Conservation (phyloP, 2,329 filamentous ascomycete genomes). For the Chaetomiaceae sp. region DNA sequence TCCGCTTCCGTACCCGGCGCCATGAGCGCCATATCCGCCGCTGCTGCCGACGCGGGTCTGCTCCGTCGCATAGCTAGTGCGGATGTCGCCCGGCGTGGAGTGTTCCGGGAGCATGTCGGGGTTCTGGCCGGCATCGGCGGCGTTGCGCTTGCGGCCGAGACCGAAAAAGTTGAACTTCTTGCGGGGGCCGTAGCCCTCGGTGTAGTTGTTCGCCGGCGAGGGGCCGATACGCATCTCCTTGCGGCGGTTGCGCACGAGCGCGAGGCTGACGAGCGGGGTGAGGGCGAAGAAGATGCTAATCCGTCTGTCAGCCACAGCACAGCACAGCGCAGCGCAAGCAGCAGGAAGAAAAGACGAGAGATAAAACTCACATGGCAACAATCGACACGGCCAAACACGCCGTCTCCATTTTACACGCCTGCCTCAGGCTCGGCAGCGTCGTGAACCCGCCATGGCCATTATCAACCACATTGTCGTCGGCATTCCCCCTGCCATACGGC, state of each 20-base stretch:
- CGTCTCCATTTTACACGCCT: slow-evolving; percentile 69
- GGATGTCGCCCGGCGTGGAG: slow-evolving; percentile 18
- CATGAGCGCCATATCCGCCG: background rate
- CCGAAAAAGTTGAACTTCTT: slow-evolving; percentile 13
- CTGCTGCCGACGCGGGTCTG: slow-evolving; percentile 21
- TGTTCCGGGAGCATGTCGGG: slow-evolving; percentile 22
- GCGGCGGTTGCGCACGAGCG: slow-evolving; percentile 29
- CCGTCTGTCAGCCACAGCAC: background rate
- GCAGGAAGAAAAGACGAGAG: too few relatives aligned
- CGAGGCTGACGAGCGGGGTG: slow-evolving; percentile 26
- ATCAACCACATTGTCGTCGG: slow-evolving; percentile 43
- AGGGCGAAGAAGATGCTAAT: slow-evolving; percentile 32
- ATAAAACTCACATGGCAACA: slow-evolving; percentile 58
- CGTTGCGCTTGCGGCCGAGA: slow-evolving; percentile 12
- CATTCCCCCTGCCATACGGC: slow-evolving; percentile 61
- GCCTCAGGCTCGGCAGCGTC: slow-evolving; percentile 41
- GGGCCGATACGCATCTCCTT: slow-evolving; percentile 40
- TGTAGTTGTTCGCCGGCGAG: slow-evolving; percentile 34
- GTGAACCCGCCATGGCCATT: slow-evolving; percentile 43
- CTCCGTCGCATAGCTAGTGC: slow-evolving; percentile 22
- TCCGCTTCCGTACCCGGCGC: slow-evolving; percentile 9
- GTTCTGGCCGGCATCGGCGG: background rate
- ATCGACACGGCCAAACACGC: slow-evolving; percentile 75
- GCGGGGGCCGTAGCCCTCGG: slow-evolving; percentile 20
- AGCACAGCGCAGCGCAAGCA: too few relatives aligned